Conservation (phyloP, 148 eudicot genomes). For the Vaccinium myrtillus region DNA sequence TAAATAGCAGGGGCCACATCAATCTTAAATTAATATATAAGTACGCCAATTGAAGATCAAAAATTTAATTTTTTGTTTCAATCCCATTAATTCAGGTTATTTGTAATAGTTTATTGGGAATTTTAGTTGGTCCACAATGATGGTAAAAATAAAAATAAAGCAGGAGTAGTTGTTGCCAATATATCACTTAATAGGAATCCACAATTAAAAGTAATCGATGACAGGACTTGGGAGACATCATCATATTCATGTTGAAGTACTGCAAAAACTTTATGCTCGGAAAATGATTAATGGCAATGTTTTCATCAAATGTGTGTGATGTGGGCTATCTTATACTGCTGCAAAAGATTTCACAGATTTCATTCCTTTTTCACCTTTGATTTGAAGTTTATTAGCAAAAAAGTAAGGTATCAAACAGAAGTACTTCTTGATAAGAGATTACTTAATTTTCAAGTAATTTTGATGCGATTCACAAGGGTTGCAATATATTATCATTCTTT, state of each 20-base stretch:
- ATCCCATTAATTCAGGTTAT: neutral
- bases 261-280: constrained; percentile 10
- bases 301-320: constrained; percentile 15
- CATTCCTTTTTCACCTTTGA: neutral
- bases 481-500: neutral
- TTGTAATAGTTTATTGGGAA: neutral
- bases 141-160: neutral
- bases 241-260: constrained; percentile 4
- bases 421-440: neutral
- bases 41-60: neutral
- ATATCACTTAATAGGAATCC: neutral
- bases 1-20: neutral
- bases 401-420: neutral
- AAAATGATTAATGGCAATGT: constrained; percentile 12
- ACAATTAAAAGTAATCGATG: neutral
- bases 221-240: constrained; percentile 15
- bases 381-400: neutral
- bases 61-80: neutral
- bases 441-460: neutral
- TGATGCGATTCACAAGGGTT: neutral
- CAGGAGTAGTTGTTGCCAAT: neutral
- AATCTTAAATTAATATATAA: neutral
- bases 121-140: neutral
- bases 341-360: constrained; percentile 2
- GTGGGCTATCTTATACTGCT: neutral